Percentiles rank a stretch among this genome's conserved stretches.
These are phyloP conservation scores for Carex pumila DNA, from an alignment of 176 grass and related monocot genomes.

Conservation along the genomic window DNA sequence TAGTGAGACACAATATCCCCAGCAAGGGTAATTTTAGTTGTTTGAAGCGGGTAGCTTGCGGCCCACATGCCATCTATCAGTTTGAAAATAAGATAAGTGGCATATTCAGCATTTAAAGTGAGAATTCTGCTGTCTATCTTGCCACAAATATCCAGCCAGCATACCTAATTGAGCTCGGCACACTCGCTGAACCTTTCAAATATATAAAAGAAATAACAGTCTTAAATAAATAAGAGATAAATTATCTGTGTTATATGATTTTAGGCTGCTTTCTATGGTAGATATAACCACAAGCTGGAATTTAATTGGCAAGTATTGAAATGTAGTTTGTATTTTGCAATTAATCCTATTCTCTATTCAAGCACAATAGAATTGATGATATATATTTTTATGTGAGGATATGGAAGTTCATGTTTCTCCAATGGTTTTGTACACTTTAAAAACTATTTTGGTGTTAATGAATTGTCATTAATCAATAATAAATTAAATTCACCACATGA, in stretches of 20 bases:
- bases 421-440: background rate
- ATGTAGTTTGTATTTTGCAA: background rate
- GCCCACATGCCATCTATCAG: background rate
- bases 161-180: constrained; percentile 32
- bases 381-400: background rate
- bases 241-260: background rate
- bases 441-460: too few relatives aligned
- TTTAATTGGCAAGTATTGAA: background rate
- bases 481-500: too few relatives aligned
- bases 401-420: background rate
- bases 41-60: background rate
- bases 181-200: constrained; percentile 29
- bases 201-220: background rate
- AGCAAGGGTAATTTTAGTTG: background rate
- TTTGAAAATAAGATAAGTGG: constrained; percentile 45
- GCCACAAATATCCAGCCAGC: constrained; percentile 53
- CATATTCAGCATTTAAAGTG: constrained; percentile 21
- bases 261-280: background rate
- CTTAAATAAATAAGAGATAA: background rate
- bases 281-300: background rate
- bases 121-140: constrained; percentile 43
- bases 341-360: background rate
- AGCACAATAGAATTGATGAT: background rate
- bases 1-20: background rate
- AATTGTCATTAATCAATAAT: too few relatives aligned